Conservation (phyloP, 192 early-diverging fungal genomes). For the Backusella tarrabulga region DNA sequence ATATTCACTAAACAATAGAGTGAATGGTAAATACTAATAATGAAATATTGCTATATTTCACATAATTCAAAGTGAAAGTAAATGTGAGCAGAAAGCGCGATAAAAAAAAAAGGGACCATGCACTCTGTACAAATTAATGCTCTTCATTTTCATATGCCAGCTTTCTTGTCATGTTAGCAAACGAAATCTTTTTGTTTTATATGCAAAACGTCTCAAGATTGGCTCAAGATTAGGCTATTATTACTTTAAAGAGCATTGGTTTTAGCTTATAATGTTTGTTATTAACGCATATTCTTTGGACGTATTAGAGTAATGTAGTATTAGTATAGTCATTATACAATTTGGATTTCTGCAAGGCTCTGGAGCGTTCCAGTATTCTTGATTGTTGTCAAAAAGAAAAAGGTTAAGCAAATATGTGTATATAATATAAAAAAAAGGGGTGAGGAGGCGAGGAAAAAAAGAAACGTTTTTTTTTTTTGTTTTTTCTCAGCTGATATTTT, state of each 20-base stretch:
- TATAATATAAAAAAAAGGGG: not conserved
- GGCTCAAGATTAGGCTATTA: not conserved
- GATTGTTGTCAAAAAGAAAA: not conserved
- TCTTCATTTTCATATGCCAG: not conserved
- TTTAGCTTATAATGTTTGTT: not conserved
- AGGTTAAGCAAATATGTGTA: not conserved
- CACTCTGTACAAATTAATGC: not conserved
- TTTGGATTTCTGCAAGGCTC: not conserved
- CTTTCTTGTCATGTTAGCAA: not conserved
- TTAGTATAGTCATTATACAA: not conserved
- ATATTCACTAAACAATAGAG: not conserved
- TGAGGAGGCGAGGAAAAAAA: not conserved
- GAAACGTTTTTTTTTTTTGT: not conserved
- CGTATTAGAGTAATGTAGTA: not conserved
- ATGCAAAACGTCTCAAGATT: not conserved
- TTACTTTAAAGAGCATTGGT: not conserved
- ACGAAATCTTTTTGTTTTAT: not conserved
- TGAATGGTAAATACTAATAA: not conserved
- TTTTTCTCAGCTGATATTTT: not conserved
- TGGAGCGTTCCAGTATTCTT: not conserved
- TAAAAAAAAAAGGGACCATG: not conserved
- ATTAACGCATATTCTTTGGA: not conserved
- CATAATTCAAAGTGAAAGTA: not conserved
- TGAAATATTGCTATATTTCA: not conserved
- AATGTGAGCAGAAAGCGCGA: not conserved